Conservation (phyloP, 2,329 filamentous ascomycete species). For the Claviceps sp. region DNA sequence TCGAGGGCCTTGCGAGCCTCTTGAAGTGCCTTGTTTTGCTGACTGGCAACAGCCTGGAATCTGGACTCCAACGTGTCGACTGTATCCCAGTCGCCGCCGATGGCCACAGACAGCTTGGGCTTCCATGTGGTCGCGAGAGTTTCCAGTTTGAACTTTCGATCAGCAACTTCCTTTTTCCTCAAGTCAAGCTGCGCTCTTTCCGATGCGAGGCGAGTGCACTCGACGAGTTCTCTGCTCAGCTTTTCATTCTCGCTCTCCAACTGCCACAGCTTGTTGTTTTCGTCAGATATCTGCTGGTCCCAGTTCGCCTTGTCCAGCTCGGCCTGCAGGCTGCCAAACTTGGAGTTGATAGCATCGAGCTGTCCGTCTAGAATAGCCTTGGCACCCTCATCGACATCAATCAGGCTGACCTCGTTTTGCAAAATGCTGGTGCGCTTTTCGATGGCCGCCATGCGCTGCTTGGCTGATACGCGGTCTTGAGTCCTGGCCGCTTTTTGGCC, state of each 20-base stretch:
- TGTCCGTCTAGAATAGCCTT: constrained; percentile 65
- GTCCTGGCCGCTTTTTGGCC: constrained; percentile 57
- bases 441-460: constrained; percentile 57
- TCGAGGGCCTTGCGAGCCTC: constrained; percentile 61
- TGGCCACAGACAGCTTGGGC: constrained; percentile 49
- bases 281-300: constrained; percentile 55
- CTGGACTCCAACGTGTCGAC: constrained; percentile 53
- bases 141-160: constrained; percentile 60
- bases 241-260: constrained; percentile 60
- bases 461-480: constrained; percentile 62
- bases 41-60: constrained; percentile 50
- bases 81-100: constrained; percentile 53
- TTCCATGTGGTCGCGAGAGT: constrained; percentile 66
- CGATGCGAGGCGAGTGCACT: constrained; percentile 66
- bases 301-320: constrained; percentile 50
- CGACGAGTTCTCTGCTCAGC: constrained; percentile 67
- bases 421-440: constrained; percentile 55
- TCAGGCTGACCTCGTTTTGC: constrained; percentile 55
- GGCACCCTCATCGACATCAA: constrained; percentile 74
- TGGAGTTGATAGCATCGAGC: constrained; percentile 52
- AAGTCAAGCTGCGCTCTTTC: constrained; percentile 77
- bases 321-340: constrained; percentile 47
- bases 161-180: constrained; percentile 64
- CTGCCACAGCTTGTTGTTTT: constrained; percentile 50
- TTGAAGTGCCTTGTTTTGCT: constrained; percentile 42